These are phyloP conservation scores for Phoma sp. DNA, from an alignment of 2,329 filamentous ascomycete genomes.

Conservation along the genomic window DNA sequence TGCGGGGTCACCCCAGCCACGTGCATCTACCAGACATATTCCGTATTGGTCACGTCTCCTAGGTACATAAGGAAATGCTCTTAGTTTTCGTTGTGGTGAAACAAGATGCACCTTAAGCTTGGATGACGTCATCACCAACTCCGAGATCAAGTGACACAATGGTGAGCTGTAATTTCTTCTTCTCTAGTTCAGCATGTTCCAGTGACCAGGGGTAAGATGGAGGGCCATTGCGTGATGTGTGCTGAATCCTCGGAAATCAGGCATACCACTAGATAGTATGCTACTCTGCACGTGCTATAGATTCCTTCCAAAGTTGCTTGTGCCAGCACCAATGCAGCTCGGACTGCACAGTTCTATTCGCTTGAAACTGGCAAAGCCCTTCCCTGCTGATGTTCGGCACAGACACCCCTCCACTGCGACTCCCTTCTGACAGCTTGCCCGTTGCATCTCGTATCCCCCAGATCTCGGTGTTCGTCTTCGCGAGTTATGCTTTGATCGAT, in stretches of 20 bases:
- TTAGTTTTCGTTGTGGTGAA: too few relatives aligned
- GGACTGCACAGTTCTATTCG: neutral
- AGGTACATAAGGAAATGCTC: too few relatives aligned
- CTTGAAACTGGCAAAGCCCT: neutral
- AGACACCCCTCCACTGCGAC: neutral
- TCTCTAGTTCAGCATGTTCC: too few relatives aligned
- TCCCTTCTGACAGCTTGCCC: neutral
- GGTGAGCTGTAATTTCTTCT: too few relatives aligned
- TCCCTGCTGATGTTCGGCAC: neutral
- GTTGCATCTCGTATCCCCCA: neutral
- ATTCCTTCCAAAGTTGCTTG: neutral
- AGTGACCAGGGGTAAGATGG: too few relatives aligned
- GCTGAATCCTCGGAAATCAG: too few relatives aligned
- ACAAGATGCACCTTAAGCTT: too few relatives aligned
- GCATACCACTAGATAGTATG: too few relatives aligned
- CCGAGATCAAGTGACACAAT: too few relatives aligned
- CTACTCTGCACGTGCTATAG: too few relatives aligned
- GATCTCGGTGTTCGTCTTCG: neutral
- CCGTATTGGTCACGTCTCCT: neutral
- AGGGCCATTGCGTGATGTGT: too few relatives aligned
- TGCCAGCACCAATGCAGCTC: neutral
- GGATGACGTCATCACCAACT: too few relatives aligned
- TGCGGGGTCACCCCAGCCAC: constrained; percentile 5
- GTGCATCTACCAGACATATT: neutral
- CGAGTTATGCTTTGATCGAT: neutral